A percentile compares a stretch with the other conserved stretches of the same genome.
These are phyloP conservation scores for Penicillium sclerotiorum DNA, from an alignment of 2,329 filamentous ascomycete genomes.

Conservation along the genomic window DNA sequence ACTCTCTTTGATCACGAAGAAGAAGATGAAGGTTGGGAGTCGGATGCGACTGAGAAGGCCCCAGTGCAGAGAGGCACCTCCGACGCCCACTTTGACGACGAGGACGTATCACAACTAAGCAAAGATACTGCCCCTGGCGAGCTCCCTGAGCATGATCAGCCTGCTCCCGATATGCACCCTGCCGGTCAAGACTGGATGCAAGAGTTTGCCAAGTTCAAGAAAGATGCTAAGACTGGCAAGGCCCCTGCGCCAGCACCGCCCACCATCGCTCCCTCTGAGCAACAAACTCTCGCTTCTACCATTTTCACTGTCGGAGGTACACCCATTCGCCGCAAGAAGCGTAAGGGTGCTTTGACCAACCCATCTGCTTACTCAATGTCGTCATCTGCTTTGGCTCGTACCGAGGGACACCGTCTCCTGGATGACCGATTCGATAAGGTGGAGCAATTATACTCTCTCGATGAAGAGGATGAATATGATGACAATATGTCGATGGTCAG, in stretches of 20 bases:
- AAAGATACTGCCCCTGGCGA: conserved; percentile 32
- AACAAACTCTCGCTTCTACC: conserved; percentile 47
- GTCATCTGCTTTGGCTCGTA: conserved; percentile 81
- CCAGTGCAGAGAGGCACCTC: conserved; percentile 43
- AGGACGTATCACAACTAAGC: conserved; percentile 47
- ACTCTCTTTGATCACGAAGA: conserved; percentile 52
- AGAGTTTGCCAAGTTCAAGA: conserved; percentile 94
- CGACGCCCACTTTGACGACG: conserved; percentile 12
- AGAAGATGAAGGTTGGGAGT: conserved; percentile 89
- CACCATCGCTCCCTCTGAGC: conserved; percentile 43
- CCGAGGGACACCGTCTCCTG: conserved; percentile 80
- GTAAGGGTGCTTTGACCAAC: conserved; percentile 89
- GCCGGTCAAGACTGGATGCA: conserved; percentile 84
- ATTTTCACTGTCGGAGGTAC: conserved; percentile 66
- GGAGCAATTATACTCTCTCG: conserved; percentile 75
- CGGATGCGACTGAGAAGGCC: conserved; percentile 84
- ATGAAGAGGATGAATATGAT: conserved; percentile 59
- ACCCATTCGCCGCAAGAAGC: conserved; percentile 75
- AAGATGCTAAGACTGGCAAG: conserved; percentile 60
- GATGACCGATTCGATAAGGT: conserved; percentile 92
- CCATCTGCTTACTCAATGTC: conserved; percentile 90
- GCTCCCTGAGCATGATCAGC: conserved; percentile 40
- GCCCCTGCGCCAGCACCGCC: conserved; percentile 39
- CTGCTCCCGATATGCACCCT: conserved; percentile 52
- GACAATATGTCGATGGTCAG: conserved; percentile 55